These are phyloP conservation scores for Delonix regia DNA, from an alignment of 306 rosid species.

Conservation along the genomic window DNA sequence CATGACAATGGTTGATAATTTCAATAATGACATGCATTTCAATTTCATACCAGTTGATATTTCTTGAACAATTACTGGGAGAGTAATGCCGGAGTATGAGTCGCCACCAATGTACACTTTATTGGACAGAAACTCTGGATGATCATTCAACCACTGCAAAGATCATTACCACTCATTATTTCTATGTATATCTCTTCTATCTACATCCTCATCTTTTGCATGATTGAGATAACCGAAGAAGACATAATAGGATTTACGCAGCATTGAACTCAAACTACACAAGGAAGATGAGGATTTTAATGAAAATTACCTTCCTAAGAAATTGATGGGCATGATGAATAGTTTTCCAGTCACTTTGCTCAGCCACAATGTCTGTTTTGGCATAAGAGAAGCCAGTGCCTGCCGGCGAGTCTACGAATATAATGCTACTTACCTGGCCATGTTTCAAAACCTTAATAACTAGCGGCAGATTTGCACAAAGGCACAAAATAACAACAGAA, in stretches of 20 bases:
- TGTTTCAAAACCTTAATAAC: neutral
- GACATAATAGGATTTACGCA: neutral
- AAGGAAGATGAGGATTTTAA: neutral
- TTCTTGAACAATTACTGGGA: conserved; percentile 57
- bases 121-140: conserved; percentile 57
- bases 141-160: conserved; percentile 73
- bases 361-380: conserved; percentile 29
- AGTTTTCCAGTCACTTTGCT: conserved; percentile 43
- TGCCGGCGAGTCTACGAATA: conserved; percentile 68
- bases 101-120: conserved; percentile 67
- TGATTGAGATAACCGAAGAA: neutral
- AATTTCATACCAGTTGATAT: conserved; percentile 56
- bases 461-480: neutral
- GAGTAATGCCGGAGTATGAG: conserved; percentile 69
- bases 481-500: neutral
- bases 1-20: neutral
- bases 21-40: neutral
- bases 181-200: neutral
- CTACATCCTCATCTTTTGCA: neutral
- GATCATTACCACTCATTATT: neutral
- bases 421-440: conserved; percentile 54
- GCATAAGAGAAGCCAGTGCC: conserved; percentile 75
- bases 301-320: conserved; percentile 49
- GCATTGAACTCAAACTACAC: too few relatives aligned
- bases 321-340: conserved; percentile 54